phyloP scores from a whole-genome alignment of 495 filamentous ascomycete genomes.

The Penicillium psychrofluorescens region DNA sequence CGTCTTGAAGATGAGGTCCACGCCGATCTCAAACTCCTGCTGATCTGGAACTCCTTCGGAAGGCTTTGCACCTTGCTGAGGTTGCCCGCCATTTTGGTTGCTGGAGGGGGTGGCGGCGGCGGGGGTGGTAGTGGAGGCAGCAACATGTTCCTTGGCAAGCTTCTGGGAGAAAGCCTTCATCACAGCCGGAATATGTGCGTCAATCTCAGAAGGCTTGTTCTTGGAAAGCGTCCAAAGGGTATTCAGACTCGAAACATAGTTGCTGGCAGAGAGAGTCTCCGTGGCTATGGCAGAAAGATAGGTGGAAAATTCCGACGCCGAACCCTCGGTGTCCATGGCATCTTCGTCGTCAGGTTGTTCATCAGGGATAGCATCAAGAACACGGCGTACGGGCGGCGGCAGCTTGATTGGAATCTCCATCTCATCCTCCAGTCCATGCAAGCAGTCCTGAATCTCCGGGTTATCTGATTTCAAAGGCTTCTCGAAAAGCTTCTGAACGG shows the following conservation, averaged over 20 bases:
- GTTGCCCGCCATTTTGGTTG: constrained; percentile 32
- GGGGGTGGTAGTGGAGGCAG: constrained; percentile 45
- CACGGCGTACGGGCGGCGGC: constrained; percentile 64
- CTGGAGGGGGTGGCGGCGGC: too few species aligned
- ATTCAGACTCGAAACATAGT: constrained; percentile 81
- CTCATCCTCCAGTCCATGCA: constrained; percentile 65
- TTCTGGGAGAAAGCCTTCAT: constrained; percentile 95
- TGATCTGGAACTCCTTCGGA: constrained; percentile 56
- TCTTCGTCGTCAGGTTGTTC: constrained; percentile 82
- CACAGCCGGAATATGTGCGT: constrained; percentile 75
- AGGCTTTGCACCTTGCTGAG: constrained; percentile 33
- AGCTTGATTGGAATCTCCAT: constrained; percentile 49
- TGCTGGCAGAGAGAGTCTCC: constrained; percentile 67
- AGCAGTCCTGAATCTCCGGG: constrained; percentile 83
- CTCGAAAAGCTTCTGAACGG: constrained; percentile 82
- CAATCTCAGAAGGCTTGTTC: constrained; percentile 75
- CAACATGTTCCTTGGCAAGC: constrained; percentile 87
- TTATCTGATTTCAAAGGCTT: constrained; percentile 83
- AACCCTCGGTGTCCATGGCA: constrained; percentile 71
- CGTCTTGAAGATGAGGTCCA: constrained; percentile 82
- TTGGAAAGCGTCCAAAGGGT: constrained; percentile 86
- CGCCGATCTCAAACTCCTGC: constrained; percentile 77
- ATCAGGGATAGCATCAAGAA: constrained; percentile 86
- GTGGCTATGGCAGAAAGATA: constrained; percentile 76
- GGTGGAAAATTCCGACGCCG: constrained; percentile 69